Conservation (phyloP, 768 basidiomycete genomes). For the Candolleomyces aberdarensis region DNA sequence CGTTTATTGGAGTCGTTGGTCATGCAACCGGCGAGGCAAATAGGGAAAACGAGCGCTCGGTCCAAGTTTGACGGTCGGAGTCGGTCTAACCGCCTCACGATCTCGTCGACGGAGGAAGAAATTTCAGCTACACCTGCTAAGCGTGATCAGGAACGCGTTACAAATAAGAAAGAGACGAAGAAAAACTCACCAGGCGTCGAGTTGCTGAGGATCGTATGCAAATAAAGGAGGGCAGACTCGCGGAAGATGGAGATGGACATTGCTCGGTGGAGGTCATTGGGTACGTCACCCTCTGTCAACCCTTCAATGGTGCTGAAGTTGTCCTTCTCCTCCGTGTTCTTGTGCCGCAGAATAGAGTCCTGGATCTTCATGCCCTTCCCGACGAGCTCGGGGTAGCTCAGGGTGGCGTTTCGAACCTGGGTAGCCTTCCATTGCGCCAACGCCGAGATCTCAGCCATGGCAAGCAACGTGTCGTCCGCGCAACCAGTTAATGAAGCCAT, state of each 20-base stretch:
- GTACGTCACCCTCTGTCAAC: conserved; percentile 27
- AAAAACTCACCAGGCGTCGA: conserved; percentile 58
- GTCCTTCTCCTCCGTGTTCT: conserved; percentile 29
- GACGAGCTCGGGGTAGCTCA: conserved; percentile 75
- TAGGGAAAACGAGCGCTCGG: conserved; percentile 67
- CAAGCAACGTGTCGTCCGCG: conserved; percentile 75
- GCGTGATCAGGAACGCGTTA: not conserved
- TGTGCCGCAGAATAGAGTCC: conserved; percentile 51
- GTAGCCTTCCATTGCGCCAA: conserved; percentile 73
- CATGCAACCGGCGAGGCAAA: conserved; percentile 72
- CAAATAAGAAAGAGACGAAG: conserved; percentile 1
- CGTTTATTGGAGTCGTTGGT: conserved; percentile 59
- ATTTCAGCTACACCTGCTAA: conserved; percentile 70
- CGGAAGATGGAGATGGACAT: conserved; percentile 56
- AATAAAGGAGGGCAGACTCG: conserved; percentile 63
- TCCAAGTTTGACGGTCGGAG: conserved; percentile 60
- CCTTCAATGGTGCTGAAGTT: conserved; percentile 28
- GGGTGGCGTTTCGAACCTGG: conserved; percentile 58
- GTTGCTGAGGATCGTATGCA: conserved; percentile 70
- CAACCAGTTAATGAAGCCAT: conserved; percentile 75
- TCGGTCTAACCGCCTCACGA: conserved; percentile 51
- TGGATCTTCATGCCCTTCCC: conserved; percentile 72
- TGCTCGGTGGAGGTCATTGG: conserved; percentile 44
- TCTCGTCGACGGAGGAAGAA: conserved; percentile 47
- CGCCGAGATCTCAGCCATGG: conserved; percentile 69